phyloP scores from a whole-genome alignment of 2,329 filamentous ascomycete genomes.

The Trichophyton benhamiae region DNA sequence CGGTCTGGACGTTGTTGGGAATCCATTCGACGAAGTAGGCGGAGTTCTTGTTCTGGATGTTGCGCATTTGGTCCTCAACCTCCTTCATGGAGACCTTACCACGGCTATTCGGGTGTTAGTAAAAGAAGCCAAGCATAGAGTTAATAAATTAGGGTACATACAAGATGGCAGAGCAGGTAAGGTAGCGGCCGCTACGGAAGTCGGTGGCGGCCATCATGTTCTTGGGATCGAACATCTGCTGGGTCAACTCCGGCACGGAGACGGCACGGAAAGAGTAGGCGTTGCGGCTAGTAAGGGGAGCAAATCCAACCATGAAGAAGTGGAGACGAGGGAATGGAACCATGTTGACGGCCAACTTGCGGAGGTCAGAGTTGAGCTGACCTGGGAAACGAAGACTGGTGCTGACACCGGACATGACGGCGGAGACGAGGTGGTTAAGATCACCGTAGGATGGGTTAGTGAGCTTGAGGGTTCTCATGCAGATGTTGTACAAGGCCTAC shows the following conservation, averaged over 20 bases:
- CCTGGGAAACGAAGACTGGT: constrained; percentile 98
- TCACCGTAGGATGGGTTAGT: constrained; percentile 97
- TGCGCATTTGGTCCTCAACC: constrained; percentile 99
- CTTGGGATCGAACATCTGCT: constrained; percentile 99
- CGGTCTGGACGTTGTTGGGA: constrained; percentile 99
- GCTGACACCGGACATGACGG: constrained; percentile 98
- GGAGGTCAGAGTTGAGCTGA: constrained; percentile 98
- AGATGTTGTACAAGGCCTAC: constrained; percentile 94
- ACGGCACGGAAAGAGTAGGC: constrained; percentile 95
- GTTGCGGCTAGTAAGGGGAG: constrained; percentile 86
- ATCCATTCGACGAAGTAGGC: constrained; percentile 99
- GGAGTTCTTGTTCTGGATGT: constrained; percentile 99
- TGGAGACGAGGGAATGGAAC: constrained; percentile 99
- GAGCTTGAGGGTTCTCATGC: constrained; percentile 99
- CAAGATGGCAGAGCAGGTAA: constrained; percentile 98
- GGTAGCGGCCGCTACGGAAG: constrained; percentile 99
- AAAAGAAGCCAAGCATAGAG: not conserved
- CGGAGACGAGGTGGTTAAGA: constrained; percentile 97
- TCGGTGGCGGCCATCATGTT: constrained; percentile 99
- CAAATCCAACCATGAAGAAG: constrained; percentile 99
- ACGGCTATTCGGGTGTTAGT: constrained; percentile 50
- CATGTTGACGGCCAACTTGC: constrained; percentile 99
- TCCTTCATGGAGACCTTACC: constrained; percentile 99
- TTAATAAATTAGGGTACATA: constrained; percentile 31
- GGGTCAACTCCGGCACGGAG: constrained; percentile 93